A percentile compares a stretch with the other conserved stretches of the same genome.
phyloP scores from a whole-genome alignment of 2,329 filamentous ascomycete species.

The Colletotrichum lentis region DNA sequence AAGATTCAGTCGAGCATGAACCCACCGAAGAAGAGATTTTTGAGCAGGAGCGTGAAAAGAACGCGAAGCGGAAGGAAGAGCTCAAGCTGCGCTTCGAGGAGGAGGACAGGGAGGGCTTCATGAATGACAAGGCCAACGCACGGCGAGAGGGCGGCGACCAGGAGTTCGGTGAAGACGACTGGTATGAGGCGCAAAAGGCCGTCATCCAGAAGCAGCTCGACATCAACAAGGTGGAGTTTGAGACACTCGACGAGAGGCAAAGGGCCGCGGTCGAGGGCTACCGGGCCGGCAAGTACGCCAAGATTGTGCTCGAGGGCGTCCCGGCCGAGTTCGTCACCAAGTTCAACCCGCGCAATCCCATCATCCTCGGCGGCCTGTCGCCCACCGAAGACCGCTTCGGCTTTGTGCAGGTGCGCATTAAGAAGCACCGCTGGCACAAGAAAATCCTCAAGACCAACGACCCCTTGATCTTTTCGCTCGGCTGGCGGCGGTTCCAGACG shows the following conservation, averaged over 20 bases:
- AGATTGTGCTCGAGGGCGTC: slow-evolving; percentile 87
- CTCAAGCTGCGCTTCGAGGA: slow-evolving; percentile 94
- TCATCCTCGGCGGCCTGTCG: slow-evolving; percentile 90
- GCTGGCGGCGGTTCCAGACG: slow-evolving; percentile 94
- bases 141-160: slow-evolving; percentile 74
- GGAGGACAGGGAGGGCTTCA: slow-evolving; percentile 95
- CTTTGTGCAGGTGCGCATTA: slow-evolving; percentile 94
- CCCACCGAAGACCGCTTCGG: slow-evolving; percentile 96
- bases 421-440: slow-evolving; percentile 98
- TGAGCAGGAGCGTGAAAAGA: slow-evolving; percentile 89
- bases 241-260: slow-evolving; percentile 83
- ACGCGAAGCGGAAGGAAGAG: slow-evolving; percentile 92
- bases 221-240: slow-evolving; percentile 95
- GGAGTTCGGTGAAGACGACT: slow-evolving; percentile 96
- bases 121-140: slow-evolving; percentile 85
- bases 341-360: slow-evolving; percentile 83
- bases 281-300: slow-evolving; percentile 90
- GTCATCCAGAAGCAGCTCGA: slow-evolving; percentile 93
- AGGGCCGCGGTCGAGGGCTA: slow-evolving; percentile 87
- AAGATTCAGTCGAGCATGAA: slow-evolving; percentile 42
- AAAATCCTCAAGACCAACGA: slow-evolving; percentile 99
- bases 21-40: slow-evolving; percentile 61
- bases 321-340: slow-evolving; percentile 87
- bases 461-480: slow-evolving; percentile 94
- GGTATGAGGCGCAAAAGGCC: slow-evolving; percentile 98